These are phyloP conservation scores for Xylariaceae sp. DNA, from an alignment of 2,329 filamentous ascomycete species.

Conservation along the genomic window DNA sequence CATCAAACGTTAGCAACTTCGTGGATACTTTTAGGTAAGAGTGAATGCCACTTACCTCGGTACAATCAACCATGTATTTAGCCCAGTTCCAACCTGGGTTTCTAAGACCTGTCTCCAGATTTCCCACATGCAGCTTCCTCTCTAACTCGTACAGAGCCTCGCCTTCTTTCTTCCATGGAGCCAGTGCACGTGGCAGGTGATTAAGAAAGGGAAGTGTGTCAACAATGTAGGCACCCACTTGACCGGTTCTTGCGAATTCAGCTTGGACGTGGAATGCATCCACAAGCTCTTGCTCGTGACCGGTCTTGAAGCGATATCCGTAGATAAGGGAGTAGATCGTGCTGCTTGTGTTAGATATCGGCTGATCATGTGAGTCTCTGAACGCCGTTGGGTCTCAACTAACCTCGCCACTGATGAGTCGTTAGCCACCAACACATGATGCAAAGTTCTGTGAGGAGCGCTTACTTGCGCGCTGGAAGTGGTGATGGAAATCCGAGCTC, in stretches of 20 bases:
- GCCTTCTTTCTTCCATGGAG: constrained; percentile 30
- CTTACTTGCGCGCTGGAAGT: constrained; percentile 22
- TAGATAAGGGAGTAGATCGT: constrained; percentile 14
- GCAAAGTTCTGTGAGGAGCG: too few species aligned
- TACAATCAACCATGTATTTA: constrained; percentile 21
- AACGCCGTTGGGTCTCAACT: constrained; percentile 17
- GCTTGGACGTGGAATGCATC: constrained; percentile 22
- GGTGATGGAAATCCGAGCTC: constrained; percentile 24
- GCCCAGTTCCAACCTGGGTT: constrained; percentile 27
- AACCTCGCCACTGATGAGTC: too few species aligned
- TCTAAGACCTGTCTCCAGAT: constrained; percentile 19
- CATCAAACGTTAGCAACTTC: too few species aligned
- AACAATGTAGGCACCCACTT: constrained; percentile 33
- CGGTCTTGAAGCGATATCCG: constrained; percentile 28
- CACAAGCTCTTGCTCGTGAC: constrained; percentile 21
- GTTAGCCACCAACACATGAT: too few species aligned
- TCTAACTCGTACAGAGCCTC: constrained; percentile 22
- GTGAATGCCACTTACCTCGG: constrained; percentile 3
- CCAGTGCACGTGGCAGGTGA: constrained; percentile 30
- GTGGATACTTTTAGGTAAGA: too few species aligned
- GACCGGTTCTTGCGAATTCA: constrained; percentile 20
- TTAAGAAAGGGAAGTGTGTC: constrained; percentile 39
- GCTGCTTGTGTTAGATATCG: constrained; percentile 23
- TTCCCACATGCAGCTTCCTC: constrained; percentile 22
- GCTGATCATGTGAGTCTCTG: constrained; percentile 26